Percentiles rank a stretch among this genome's conserved stretches.
Conservation (phyloP, 345 rosid genomes). For the Trapa incisa region DNA sequence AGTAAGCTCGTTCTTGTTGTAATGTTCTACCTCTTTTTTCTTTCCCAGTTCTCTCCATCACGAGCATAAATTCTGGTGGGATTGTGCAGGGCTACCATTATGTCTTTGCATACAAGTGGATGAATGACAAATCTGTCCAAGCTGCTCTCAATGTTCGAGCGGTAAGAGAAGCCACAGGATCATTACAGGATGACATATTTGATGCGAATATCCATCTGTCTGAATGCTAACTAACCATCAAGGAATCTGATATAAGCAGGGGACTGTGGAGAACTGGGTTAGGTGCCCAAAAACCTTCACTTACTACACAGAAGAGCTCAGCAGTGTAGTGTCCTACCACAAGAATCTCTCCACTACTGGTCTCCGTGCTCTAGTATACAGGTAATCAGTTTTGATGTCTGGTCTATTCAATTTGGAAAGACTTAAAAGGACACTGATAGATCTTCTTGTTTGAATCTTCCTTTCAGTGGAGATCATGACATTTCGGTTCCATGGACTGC, state of each 20-base stretch:
- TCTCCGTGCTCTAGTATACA: too few relatives aligned
- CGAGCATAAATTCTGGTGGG: neutral
- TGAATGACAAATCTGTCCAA: slow-evolving; percentile 22
- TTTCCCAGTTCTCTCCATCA: neutral
- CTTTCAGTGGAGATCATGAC: slow-evolving; percentile 29
- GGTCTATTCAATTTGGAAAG: too few relatives aligned
- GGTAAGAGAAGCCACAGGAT: slow-evolving; percentile 7
- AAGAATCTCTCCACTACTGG: too few relatives aligned
- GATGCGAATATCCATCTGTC: neutral
- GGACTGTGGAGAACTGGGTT: too few relatives aligned
- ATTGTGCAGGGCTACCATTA: slow-evolving; percentile 20
- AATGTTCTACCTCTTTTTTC: neutral
- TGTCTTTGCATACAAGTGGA: slow-evolving; percentile 20
- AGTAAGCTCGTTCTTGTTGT: slow-evolving; percentile 9
- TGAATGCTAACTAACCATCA: neutral
- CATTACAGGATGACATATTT: neutral
- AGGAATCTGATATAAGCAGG: too few relatives aligned
- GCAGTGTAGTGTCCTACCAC: too few relatives aligned
- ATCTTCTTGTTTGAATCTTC: neutral
- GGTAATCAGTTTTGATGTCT: too few relatives aligned
- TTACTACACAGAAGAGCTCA: too few relatives aligned
- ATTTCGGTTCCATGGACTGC: slow-evolving; percentile 20
- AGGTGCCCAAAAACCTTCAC: too few relatives aligned
- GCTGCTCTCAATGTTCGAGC: slow-evolving; percentile 14
- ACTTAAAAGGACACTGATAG: neutral